phyloP scores from a whole-genome alignment of 257 asterid genomes.

The Solanum rostratum region DNA sequence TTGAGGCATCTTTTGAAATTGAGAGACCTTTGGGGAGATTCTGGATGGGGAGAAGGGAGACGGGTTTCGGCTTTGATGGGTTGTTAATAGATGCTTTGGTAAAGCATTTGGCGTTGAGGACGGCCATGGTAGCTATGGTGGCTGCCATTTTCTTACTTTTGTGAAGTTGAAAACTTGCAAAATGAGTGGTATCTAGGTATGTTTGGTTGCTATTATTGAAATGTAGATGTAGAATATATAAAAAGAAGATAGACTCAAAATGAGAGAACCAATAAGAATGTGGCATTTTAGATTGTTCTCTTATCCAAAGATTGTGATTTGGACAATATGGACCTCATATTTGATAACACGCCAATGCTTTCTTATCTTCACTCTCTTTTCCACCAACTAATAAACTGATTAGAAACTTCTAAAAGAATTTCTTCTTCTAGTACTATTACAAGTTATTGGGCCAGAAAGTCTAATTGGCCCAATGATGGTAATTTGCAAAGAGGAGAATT shows the following conservation, averaged over 20 bases:
- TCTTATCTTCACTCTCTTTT: conserved; percentile 24
- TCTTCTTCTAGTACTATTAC: background rate
- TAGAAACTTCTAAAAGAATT: background rate
- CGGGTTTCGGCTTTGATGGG: conserved; percentile 22
- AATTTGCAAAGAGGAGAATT: background rate
- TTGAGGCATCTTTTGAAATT: conserved; percentile 1
- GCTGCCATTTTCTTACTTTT: conserved; percentile 38
- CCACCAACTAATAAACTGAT: background rate
- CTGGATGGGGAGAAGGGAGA: conserved; percentile 35
- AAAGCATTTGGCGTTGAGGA: conserved; percentile 51
- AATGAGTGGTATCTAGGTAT: background rate
- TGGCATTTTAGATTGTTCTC: conserved; percentile 41
- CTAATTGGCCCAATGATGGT: background rate
- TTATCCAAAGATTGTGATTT: conserved; percentile 44
- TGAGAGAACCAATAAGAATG: conserved; percentile 33
- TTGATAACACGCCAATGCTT: conserved; percentile 23
- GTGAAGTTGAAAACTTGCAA: no score
- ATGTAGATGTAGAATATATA: conserved; percentile 15
- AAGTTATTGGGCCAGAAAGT: background rate
- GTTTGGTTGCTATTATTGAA: background rate
- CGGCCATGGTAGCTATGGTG: conserved; percentile 62
- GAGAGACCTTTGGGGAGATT: conserved; percentile 39
- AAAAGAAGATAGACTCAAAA: background rate
- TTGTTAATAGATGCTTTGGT: conserved; percentile 13
- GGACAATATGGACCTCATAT: conserved; percentile 42